phyloP scores from a whole-genome alignment of 371 early-diverging fungal species.

The Phascolomyces articulosus region DNA sequence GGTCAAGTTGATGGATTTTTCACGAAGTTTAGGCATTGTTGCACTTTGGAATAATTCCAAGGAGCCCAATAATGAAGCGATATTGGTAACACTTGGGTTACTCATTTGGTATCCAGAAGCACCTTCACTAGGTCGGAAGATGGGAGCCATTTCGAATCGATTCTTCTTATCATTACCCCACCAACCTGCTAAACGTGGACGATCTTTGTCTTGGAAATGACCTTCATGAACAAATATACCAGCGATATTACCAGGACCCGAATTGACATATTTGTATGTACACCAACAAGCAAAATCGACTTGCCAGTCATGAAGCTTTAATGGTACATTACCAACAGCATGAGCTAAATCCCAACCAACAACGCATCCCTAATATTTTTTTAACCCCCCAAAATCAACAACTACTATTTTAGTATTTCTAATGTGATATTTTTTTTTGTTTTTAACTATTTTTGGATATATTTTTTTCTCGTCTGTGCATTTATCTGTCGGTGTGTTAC shows the following conservation, averaged over 20 bases:
- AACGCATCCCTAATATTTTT: constrained; percentile 76
- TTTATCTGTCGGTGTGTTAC: constrained; percentile 38
- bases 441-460: background rate
- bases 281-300: constrained; percentile 99
- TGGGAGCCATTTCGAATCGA: constrained; percentile 78
- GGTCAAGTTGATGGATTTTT: constrained; percentile 78
- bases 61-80: constrained; percentile 73
- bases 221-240: constrained; percentile 87
- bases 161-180: constrained; percentile 87
- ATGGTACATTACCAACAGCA: constrained; percentile 92
- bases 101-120: constrained; percentile 89
- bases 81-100: constrained; percentile 84
- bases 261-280: constrained; percentile 96
- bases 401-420: background rate
- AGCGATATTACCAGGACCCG: constrained; percentile 94
- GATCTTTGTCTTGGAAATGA: constrained; percentile 56
- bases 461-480: background rate
- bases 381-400: background rate
- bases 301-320: constrained; percentile 92
- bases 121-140: constrained; percentile 79
- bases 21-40: constrained; percentile 66
- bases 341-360: constrained; percentile 98
- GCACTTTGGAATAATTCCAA: constrained; percentile 83
- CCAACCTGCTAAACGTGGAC: constrained; percentile 86
- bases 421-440: background rate